Evolutionary conservation across 2,329 filamentous ascomycete genomes (phyloP), one percentile per base, ranked within the genome.

Genomic region (Penicillium verrucosum): DNA sequence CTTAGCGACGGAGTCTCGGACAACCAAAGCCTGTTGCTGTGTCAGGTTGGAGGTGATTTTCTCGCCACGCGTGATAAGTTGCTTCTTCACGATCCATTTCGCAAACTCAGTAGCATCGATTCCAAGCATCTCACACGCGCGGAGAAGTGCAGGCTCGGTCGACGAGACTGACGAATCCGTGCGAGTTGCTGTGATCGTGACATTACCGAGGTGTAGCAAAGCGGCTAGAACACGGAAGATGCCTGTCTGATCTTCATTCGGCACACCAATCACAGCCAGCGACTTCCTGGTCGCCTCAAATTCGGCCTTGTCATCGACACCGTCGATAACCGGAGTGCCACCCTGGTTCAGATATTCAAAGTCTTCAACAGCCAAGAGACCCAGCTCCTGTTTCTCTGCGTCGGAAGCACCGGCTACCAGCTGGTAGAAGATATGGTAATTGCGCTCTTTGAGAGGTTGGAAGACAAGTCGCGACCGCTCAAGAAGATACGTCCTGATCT

Each of bases 371-470:
- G 92, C 85, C 43, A 92, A 78, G 59, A 99, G 79, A 42, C 86
- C 85, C 57, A 97, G 82, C 65, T 93, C 88, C 71, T 93, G 84
- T 48, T 87, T 87, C 76, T 97, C 88, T 61, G 85, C 82, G 32
- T 96, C 90, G 2, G 90, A 87, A n/a, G 92, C 89, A 72, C 95
- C 94, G 48, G 92, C 92, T 44, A 97, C 87, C 50, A 99, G 83
- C 75, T 99, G 94, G 76, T 99, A 99, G 79, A 99, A 99, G 68
- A 99, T 93, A 76, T 99, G 94, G 78, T 99, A 99, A 75, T 99
- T 99, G 65, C 94, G 85, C 80, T 99, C 94, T 78, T 96, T 97
- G 62, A 97, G 80, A 41, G 94, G 94, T 73, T 99, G 94, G 76
- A 97, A 99, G 18, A 97, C 94, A 68, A 99, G 81, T 78, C 94